Conservation (phyloP, 768 basidiomycete species). For the Tylopilus plumbeoviolaceoides region DNA sequence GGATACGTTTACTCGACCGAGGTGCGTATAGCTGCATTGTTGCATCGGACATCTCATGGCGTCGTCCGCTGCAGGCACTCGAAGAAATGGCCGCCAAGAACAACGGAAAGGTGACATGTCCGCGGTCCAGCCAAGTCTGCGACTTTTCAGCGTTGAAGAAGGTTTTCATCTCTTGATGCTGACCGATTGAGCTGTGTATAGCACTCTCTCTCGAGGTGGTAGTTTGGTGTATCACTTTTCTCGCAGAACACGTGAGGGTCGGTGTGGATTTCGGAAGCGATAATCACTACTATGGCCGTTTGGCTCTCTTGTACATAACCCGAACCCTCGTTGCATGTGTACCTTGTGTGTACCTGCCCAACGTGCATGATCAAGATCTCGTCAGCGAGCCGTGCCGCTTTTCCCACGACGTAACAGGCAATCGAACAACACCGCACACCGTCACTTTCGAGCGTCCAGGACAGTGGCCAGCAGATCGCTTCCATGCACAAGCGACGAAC, state of each 20-base stretch:
- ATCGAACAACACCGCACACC: not conserved
- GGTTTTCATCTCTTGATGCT: slow-evolving; percentile 81
- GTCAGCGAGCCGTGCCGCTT: slow-evolving; percentile 2
- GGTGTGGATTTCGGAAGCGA: slow-evolving; percentile 23
- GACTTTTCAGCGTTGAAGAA: slow-evolving; percentile 68
- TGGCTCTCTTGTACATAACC: slow-evolving; percentile 17
- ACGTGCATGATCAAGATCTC: slow-evolving; percentile 24
- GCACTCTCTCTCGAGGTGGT: not conserved
- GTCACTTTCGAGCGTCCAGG: not conserved
- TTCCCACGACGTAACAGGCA: slow-evolving; percentile 11
- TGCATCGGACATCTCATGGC: slow-evolving; percentile 10
- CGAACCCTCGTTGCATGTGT: slow-evolving; percentile 7
- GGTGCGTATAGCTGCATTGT: slow-evolving; percentile 41
- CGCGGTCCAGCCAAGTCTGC: slow-evolving; percentile 63
- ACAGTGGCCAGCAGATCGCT: not conserved
- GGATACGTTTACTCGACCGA: slow-evolving; percentile 93
- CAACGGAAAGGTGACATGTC: slow-evolving; percentile 79
- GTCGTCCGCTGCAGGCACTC: slow-evolving; percentile 51
- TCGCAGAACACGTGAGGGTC: slow-evolving; percentile 14
- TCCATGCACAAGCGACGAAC: slow-evolving; percentile 16
- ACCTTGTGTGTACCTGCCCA: slow-evolving; percentile 14
- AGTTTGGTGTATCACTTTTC: not conserved
- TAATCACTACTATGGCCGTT: slow-evolving; percentile 9
- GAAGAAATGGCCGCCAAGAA: slow-evolving; percentile 84
- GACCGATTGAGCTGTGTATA: not conserved